phyloP scores from a whole-genome alignment of 108 stramenopile genomes.

The Nitzschia inconspicua region DNA sequence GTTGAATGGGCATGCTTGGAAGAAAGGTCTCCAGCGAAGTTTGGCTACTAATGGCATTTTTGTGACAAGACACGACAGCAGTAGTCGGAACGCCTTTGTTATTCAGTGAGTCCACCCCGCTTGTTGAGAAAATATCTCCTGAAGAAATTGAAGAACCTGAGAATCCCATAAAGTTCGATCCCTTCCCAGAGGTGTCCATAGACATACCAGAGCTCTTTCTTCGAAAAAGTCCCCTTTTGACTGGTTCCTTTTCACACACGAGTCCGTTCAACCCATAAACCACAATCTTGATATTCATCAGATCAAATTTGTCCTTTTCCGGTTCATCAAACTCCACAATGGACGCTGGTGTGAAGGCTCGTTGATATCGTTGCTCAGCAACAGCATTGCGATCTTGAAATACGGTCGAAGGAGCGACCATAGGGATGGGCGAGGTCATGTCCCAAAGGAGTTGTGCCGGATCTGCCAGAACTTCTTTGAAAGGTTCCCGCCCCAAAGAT shows the following conservation, averaged over 20 bases:
- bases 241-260: constrained; percentile 19
- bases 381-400: constrained; percentile 6
- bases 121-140: background rate
- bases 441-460: too few species aligned
- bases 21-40: constrained; percentile 31
- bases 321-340: constrained; percentile 17
- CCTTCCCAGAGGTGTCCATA: too few species aligned
- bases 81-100: constrained; percentile 10
- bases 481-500: too few species aligned
- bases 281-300: constrained; percentile 38
- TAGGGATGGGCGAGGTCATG: too few species aligned
- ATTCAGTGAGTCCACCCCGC: constrained; percentile 1
- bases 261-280: constrained; percentile 38
- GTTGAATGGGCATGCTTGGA: constrained; percentile 30
- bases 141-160: constrained; percentile 4
- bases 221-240: constrained; percentile 7
- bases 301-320: constrained; percentile 28
- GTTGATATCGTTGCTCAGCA: too few species aligned
- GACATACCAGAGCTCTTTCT: too few species aligned
- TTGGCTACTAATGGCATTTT: constrained; percentile 22
- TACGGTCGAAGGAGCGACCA: too few species aligned
- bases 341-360: too few species aligned
- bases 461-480: too few species aligned
- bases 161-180: background rate
- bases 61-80: constrained; percentile 27